Conservation (phyloP, 306 rosid species). For the Cucumis sativus region DNA sequence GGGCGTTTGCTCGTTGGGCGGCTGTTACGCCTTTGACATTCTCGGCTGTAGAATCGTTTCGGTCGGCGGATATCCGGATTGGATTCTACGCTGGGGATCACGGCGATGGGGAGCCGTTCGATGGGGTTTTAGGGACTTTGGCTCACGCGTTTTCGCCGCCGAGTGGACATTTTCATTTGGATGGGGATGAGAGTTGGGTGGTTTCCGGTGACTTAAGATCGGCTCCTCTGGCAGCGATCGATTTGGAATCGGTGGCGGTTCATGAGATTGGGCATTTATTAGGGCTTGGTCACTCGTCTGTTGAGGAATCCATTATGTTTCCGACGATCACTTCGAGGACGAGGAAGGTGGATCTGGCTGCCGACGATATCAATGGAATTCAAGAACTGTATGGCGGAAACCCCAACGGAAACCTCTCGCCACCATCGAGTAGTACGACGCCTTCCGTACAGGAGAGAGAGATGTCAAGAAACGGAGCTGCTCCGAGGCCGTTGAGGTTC, state of each 20-base stretch:
- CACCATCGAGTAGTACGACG: not conserved
- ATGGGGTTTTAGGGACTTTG: conserved; percentile 61
- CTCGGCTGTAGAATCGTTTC: conserved; percentile 15
- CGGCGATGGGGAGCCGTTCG: conserved; percentile 87
- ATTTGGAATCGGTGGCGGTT: conserved; percentile 76
- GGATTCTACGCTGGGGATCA: conserved; percentile 65
- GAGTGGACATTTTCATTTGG: conserved; percentile 62
- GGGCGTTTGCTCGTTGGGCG: conserved; percentile 60
- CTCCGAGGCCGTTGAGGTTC: conserved; percentile 9
- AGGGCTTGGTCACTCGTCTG: conserved; percentile 77
- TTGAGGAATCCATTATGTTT: conserved; percentile 64
- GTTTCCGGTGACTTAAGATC: conserved; percentile 36
- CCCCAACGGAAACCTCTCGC: conserved; percentile 26
- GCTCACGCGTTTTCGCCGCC: conserved; percentile 90
- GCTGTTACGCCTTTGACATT: conserved; percentile 48
- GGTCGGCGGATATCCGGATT: conserved; percentile 33
- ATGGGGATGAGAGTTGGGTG: conserved; percentile 62
- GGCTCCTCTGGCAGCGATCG: conserved; percentile 36
- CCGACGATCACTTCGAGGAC: conserved; percentile 53
- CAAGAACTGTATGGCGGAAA: conserved; percentile 57
- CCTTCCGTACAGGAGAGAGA: conserved; percentile 26
- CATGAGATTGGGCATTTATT: conserved; percentile 86
- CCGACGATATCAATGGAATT: conserved; percentile 58
- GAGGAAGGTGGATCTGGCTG: conserved; percentile 44
- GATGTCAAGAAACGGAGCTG: conserved; percentile 13